Evolutionary conservation across 2,329 filamentous ascomycete species (phyloP), one percentile per base, ranked within the genome.

Genomic region (Pestalotiopsis sp.): DNA sequence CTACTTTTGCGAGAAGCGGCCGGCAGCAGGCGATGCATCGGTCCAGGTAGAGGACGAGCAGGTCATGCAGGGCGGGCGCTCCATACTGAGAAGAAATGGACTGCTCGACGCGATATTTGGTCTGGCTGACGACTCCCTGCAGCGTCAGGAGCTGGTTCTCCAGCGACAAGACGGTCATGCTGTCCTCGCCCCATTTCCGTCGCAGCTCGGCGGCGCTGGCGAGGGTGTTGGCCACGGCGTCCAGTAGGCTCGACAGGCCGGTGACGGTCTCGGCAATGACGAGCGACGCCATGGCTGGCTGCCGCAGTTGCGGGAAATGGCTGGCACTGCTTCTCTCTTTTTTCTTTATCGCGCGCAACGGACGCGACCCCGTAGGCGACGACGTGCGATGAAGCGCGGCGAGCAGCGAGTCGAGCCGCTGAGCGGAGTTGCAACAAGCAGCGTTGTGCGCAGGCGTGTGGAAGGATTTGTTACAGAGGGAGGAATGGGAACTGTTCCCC

Each of bases 1-100:
- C 60, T 25, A 63, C 27, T 17, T 36, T 63, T 17, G 20, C 31
- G 23, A 63, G 38, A 17, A 63, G 60, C 60, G 31, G 31, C 17
- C 60, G 60, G 20, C 60, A 63, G n/a, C 60, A 63, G 20, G 60
- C 31, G 27, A 63, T 45, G 36, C 60, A 63, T 7, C 60, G 60
- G 36, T 63, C 60, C 17, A 63, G 60, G 31, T 41, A 25, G 31
- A 63, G 31, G 4, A 63, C 60, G 17, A 63, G 60, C 60, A 41
- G 60, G 20, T 23, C 3, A 45, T 63, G 60, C 27, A 45, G 27
- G 27, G 23, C 36, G 57, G 57, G 57, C n/a, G 20, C 27, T 12
- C 31, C 60, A 20, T 38, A 41, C 17, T 63, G 60, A 13, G 60
- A 39, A 38, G 57, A n/a, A 13, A 59, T 27, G 27, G 57, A n/a